These are phyloP conservation scores for Paraconiothyrium sp. DNA, from an alignment of 2,329 filamentous ascomycete genomes.

Conservation along the genomic window DNA sequence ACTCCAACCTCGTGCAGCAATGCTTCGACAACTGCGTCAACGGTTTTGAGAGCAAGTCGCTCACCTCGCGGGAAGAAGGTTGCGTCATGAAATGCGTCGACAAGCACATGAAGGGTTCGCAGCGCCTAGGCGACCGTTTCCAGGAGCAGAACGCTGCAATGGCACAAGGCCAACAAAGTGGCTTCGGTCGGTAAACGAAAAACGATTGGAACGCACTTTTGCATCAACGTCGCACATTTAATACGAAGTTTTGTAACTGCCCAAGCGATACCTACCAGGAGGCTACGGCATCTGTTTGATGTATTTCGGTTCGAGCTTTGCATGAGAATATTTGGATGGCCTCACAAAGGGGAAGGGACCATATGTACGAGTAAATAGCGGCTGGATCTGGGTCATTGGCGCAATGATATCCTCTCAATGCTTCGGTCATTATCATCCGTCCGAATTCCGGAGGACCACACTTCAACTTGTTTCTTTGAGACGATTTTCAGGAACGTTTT, in stretches of 20 bases:
- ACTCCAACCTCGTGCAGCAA: constrained; percentile 78
- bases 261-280: neutral
- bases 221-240: neutral
- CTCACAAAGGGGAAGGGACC: neutral
- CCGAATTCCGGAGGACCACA: neutral
- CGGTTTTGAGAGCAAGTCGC: constrained; percentile 97
- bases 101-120: constrained; percentile 92
- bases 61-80: constrained; percentile 85
- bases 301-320: constrained; percentile 1
- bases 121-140: constrained; percentile 92
- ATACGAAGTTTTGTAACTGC: neutral
- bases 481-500: too few species aligned
- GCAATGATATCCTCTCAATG: constrained; percentile 15
- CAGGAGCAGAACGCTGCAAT: constrained; percentile 75
- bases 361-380: constrained; percentile 13
- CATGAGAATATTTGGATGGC: neutral
- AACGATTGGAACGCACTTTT: neutral
- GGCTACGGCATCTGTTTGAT: constrained; percentile 1
- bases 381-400: constrained; percentile 11
- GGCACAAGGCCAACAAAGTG: constrained; percentile 65
- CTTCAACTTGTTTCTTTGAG: neutral
- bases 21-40: constrained; percentile 98
- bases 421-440: neutral
- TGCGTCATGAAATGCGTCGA: constrained; percentile 95
- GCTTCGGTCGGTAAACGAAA: constrained; percentile 55